phyloP scores from a whole-genome alignment of 495 filamentous ascomycete species.

The Ramalina intermedia region DNA sequence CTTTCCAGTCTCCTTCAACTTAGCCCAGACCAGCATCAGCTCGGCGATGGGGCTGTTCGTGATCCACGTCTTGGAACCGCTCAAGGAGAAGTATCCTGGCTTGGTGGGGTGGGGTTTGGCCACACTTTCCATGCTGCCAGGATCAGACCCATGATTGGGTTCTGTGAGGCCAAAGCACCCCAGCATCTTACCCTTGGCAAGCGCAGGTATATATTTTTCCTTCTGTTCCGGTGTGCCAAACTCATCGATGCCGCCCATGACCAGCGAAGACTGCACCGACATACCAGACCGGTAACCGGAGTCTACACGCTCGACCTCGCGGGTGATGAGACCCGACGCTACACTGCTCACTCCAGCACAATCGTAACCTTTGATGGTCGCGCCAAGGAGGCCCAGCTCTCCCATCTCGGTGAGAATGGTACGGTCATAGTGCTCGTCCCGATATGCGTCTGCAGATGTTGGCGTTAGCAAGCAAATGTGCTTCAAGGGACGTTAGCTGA shows the following conservation, averaged over 20 bases:
- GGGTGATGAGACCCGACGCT: conserved; percentile 82
- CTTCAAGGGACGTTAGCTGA: not conserved
- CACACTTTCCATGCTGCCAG: conserved; percentile 84
- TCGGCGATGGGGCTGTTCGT: conserved; percentile 95
- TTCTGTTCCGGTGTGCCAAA: conserved; percentile 85
- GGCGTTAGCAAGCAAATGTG: not conserved
- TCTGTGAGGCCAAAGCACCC: conserved; percentile 94
- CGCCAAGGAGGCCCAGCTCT: conserved; percentile 78
- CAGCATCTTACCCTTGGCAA: conserved; percentile 76
- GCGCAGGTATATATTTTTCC: conserved; percentile 65
- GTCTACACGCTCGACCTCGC: conserved; percentile 92
- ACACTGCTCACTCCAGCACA: conserved; percentile 92
- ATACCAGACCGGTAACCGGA: conserved; percentile 91
- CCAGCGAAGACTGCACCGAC: conserved; percentile 88
- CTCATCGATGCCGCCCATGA: conserved; percentile 94
- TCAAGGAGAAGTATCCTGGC: conserved; percentile 67
- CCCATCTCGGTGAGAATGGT: conserved; percentile 92
- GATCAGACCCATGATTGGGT: conserved; percentile 94
- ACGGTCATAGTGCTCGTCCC: conserved; percentile 82
- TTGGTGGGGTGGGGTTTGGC: conserved; percentile 79
- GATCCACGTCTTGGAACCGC: conserved; percentile 94
- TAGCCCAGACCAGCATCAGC: conserved; percentile 86
- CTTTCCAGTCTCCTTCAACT: conserved; percentile 76
- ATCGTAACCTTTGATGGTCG: conserved; percentile 81
- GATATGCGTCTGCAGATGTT: conserved; percentile 63